Evolutionary conservation across 305 asterid species (phyloP).

Genomic region (Striga hermonthica): DNA sequence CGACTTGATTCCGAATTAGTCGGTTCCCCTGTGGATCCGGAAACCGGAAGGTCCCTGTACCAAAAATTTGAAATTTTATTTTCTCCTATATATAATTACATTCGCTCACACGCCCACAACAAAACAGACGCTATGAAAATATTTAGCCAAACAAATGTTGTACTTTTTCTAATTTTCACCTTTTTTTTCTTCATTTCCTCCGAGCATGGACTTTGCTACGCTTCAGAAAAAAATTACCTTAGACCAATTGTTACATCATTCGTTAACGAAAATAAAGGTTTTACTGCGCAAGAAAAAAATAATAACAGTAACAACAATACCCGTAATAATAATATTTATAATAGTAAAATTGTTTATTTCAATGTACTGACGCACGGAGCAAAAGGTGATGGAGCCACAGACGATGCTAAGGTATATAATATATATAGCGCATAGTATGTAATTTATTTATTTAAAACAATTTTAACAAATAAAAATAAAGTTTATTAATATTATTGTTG

Average conservation of each 20-base stretch:
- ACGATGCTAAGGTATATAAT: constrained; percentile 28
- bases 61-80: constrained; percentile 17
- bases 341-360: background rate
- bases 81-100: constrained; percentile 4
- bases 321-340: too few species aligned
- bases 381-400: constrained; percentile 29
- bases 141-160: constrained; percentile 1
- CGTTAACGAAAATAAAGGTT: background rate
- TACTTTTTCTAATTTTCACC: constrained; percentile 14
- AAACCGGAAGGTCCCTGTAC: too few species aligned
- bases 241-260: background rate
- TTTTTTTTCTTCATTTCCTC: constrained; percentile 1
- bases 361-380: constrained; percentile 30
- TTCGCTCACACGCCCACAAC: background rate
- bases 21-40: too few species aligned
- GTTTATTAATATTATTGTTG: background rate
- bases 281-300: background rate
- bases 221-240: background rate
- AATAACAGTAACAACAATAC: background rate
- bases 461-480: background rate
- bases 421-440: too few species aligned
- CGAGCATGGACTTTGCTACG: constrained; percentile 7
- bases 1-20: too few species aligned
- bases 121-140: background rate
- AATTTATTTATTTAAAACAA: too few species aligned